Percentiles rank a stretch among this genome's conserved stretches.
These are phyloP conservation scores for Fraxinus velutina DNA, from an alignment of 305 asterid genomes.

Conservation along the genomic window DNA sequence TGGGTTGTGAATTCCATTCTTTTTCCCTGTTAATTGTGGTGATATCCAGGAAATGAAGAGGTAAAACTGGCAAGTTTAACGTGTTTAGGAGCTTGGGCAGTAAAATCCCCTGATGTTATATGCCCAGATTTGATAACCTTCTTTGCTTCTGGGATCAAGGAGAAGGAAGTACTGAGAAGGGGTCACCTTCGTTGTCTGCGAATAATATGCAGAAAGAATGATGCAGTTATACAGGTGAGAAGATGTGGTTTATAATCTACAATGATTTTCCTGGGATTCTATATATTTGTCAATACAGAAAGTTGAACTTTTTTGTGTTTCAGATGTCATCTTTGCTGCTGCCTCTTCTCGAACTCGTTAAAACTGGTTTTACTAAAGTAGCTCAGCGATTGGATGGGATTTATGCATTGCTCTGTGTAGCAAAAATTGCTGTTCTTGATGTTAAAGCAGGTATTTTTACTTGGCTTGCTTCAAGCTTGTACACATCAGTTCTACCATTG, in stretches of 20 bases:
- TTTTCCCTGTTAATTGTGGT: slow-evolving; percentile 12
- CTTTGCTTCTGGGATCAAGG: slow-evolving; percentile 76
- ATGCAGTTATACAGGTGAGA: slow-evolving; percentile 64
- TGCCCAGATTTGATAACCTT: slow-evolving; percentile 54
- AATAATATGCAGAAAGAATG: slow-evolving; percentile 60
- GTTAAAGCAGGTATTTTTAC: slow-evolving; percentile 82
- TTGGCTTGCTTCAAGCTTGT: slow-evolving; percentile 14
- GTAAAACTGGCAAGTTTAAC: slow-evolving; percentile 80
- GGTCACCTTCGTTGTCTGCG: slow-evolving; percentile 87
- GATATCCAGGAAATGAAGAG: slow-evolving; percentile 89
- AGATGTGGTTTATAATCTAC: slow-evolving; percentile 12
- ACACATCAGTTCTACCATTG: slow-evolving; percentile 14
- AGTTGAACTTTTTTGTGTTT: slow-evolving; percentile 22
- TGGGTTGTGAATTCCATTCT: slow-evolving; percentile 1
- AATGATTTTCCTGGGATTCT: slow-evolving; percentile 5
- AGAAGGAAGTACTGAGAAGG: slow-evolving; percentile 86
- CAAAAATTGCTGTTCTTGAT: slow-evolving; percentile 74
- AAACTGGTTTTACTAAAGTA: slow-evolving; percentile 87
- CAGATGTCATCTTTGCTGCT: slow-evolving; percentile 72
- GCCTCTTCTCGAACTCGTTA: slow-evolving; percentile 87
- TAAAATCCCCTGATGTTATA: slow-evolving; percentile 67
- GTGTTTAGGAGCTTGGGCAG: slow-evolving; percentile 80
- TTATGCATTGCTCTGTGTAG: slow-evolving; percentile 73
- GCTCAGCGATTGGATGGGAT: slow-evolving; percentile 94
- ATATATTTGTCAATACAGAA: slow-evolving; percentile 4